Conservation (phyloP, 2,329 filamentous ascomycete species). For the Dichotomopilus funicola region DNA sequence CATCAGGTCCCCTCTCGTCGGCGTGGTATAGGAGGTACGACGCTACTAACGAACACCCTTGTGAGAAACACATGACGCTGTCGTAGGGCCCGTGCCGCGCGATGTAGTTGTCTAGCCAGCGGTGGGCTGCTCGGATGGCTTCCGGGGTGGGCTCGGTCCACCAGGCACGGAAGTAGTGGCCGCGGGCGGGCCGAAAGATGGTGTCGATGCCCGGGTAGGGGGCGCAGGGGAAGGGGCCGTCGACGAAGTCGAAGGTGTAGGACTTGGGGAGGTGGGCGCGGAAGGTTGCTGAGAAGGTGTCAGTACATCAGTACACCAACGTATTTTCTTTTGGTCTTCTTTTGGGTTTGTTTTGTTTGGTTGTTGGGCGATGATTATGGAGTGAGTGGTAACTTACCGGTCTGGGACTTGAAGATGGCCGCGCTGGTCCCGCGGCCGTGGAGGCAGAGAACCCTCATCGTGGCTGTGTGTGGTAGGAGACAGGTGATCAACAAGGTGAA, state of each 20-base stretch:
- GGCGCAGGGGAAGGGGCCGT: constrained; percentile 28
- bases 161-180: constrained; percentile 24
- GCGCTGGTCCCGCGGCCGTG: constrained; percentile 34
- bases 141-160: constrained; percentile 23
- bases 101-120: constrained; percentile 32
- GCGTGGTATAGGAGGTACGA: constrained; percentile 35
- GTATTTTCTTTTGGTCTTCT: too few species aligned
- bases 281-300: constrained; percentile 26
- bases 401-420: constrained; percentile 32
- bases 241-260: constrained; percentile 31
- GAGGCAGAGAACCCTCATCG: constrained; percentile 26
- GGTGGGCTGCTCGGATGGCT: constrained; percentile 29
- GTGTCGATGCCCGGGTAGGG: constrained; percentile 30
- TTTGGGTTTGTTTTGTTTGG: too few species aligned
- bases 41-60: constrained; percentile 35
- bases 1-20: constrained; percentile 25
- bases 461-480: not conserved
- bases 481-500: too few species aligned
- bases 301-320: too few species aligned
- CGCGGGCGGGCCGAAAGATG: constrained; percentile 23
- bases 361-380: not conserved
- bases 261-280: constrained; percentile 28
- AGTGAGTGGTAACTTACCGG: constrained; percentile 27
- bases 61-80: constrained; percentile 32
- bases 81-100: constrained; percentile 31